These are phyloP conservation scores for Hymenoscyphus scutula DNA, from an alignment of 2,329 filamentous ascomycete genomes.

Conservation along the genomic window DNA sequence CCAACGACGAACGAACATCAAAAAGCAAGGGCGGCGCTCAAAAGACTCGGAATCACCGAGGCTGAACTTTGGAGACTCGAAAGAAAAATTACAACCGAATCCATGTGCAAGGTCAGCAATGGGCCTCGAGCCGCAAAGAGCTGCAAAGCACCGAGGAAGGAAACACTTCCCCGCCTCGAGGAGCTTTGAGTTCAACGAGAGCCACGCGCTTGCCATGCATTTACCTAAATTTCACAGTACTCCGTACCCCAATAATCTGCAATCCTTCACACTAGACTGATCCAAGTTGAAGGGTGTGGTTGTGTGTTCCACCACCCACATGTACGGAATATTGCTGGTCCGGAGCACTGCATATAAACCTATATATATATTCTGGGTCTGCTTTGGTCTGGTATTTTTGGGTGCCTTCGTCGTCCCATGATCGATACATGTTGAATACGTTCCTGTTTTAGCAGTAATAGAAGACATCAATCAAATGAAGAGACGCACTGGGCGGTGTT, in stretches of 20 bases:
- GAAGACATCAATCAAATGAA: no score
- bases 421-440: no score
- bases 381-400: neutral
- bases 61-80: neutral
- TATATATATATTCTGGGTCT: neutral
- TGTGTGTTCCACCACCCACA: neutral
- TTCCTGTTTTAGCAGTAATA: no score
- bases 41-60: neutral
- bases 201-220: conserved; percentile 5
- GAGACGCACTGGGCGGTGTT: neutral
- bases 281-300: neutral
- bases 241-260: neutral
- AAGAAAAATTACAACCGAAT: neutral
- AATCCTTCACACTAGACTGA: neutral
- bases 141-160: neutral
- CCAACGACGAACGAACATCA: neutral
- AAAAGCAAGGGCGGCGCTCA: neutral
- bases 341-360: neutral
- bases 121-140: neutral
- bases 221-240: neutral
- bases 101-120: neutral
- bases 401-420: neutral
- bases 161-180: conserved; percentile 1
- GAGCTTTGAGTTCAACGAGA: neutral
- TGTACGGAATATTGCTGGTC: neutral